These are phyloP conservation scores for Trichoderma simmonsii DNA, from an alignment of 2,329 filamentous ascomycete genomes.

Conservation along the genomic window DNA sequence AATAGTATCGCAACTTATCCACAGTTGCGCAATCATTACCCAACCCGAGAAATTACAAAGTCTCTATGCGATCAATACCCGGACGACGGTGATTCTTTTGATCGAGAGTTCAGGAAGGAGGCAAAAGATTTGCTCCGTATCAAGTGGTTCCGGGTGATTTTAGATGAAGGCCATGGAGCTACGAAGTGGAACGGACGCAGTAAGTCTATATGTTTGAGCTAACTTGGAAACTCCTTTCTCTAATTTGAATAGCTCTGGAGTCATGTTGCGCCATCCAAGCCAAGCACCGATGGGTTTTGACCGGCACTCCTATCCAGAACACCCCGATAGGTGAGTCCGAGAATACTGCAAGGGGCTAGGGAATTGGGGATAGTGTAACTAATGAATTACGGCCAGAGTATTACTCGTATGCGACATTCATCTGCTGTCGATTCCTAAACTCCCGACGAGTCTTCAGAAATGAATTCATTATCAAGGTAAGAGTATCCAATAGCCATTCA, in stretches of 20 bases:
- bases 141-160: conserved; percentile 49
- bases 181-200: conserved; percentile 44
- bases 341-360: neutral
- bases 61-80: no score
- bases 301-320: conserved; percentile 37
- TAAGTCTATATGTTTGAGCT: conserved; percentile 22
- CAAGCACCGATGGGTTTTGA: conserved; percentile 36
- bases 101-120: no score
- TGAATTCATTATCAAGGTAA: conserved; percentile 24
- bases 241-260: conserved; percentile 19
- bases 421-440: conserved; percentile 25
- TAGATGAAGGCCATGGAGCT: conserved; percentile 56
- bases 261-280: conserved; percentile 28
- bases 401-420: conserved; percentile 35
- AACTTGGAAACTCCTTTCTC: neutral
- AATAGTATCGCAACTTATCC: no score
- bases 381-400: conserved; percentile 33
- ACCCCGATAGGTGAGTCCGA: conserved; percentile 23
- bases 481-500: no score
- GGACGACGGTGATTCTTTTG: no score
- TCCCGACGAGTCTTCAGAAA: conserved; percentile 16
- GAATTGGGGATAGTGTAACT: conserved; percentile 9
- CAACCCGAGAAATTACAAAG: no score
- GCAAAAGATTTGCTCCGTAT: no score
- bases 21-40: no score